Evolutionary conservation across 108 stramenopile species (phyloP).

Genomic region (Pseudonitzschia multiseries): DNA sequence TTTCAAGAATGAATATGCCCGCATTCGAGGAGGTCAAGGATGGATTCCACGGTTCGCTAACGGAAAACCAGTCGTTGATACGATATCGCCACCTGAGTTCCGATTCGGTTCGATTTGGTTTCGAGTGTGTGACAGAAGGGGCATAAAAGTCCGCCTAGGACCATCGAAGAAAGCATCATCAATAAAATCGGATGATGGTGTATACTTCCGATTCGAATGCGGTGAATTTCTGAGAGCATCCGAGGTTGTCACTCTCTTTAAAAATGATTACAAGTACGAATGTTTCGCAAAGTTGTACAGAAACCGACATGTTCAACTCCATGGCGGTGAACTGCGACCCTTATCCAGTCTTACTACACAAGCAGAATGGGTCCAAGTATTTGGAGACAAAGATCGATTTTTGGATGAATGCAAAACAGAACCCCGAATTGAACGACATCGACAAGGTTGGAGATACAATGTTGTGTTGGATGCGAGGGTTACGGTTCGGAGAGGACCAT

Average conservation of each 20-base stretch:
- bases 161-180: slow-evolving; percentile 69
- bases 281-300: slow-evolving; percentile 85
- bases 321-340: slow-evolving; percentile 44
- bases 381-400: slow-evolving; percentile 44
- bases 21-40: slow-evolving; percentile 74
- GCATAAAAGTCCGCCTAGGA: slow-evolving; percentile 75
- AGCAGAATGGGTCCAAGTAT: slow-evolving; percentile 85
- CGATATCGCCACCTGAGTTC: slow-evolving; percentile 50
- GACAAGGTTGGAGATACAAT: slow-evolving; percentile 74
- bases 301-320: slow-evolving; percentile 54
- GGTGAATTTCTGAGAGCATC: slow-evolving; percentile 86
- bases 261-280: slow-evolving; percentile 41
- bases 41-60: slow-evolving; percentile 69
- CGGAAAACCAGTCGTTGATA: slow-evolving; percentile 39
- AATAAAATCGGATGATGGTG: slow-evolving; percentile 69
- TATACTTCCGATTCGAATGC: slow-evolving; percentile 84
- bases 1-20: slow-evolving; percentile 48
- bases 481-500: slow-evolving; percentile 65
- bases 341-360: slow-evolving; percentile 54
- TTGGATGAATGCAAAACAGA: slow-evolving; percentile 70
- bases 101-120: slow-evolving; percentile 87
- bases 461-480: slow-evolving; percentile 50
- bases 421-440: slow-evolving; percentile 67
- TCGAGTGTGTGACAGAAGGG: slow-evolving; percentile 54
- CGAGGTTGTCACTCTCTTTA: slow-evolving; percentile 69